Percentiles rank a stretch among this genome's conserved stretches.
Conservation (phyloP, 2,329 filamentous ascomycete species). For the Acephala macrosclerotiorum region DNA sequence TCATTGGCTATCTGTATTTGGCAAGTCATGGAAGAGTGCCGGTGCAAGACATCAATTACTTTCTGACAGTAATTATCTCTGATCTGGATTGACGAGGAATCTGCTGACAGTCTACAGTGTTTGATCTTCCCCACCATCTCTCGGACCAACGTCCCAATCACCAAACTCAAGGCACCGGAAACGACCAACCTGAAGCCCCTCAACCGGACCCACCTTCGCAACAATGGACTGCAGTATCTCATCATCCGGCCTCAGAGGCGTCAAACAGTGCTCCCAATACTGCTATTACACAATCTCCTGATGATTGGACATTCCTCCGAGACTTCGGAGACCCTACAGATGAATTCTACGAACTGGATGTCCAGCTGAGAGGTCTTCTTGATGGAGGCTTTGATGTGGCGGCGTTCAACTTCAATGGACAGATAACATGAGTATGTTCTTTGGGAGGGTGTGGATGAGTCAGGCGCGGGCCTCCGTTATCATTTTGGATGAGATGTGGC, state of each 20-base stretch:
- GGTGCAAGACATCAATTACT: constrained; percentile 41
- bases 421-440: constrained; percentile 29
- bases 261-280: background rate
- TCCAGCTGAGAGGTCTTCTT: constrained; percentile 39
- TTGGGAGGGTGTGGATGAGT: too few relatives aligned
- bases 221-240: background rate
- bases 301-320: constrained; percentile 41
- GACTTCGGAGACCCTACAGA: constrained; percentile 42
- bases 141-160: constrained; percentile 20
- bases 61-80: constrained; percentile 36
- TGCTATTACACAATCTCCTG: constrained; percentile 10
- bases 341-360: constrained; percentile 42
- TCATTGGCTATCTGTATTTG: constrained; percentile 42
- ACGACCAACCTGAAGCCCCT: background rate
- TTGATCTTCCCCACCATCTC: constrained; percentile 30
- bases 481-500: too few relatives aligned
- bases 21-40: constrained; percentile 43
- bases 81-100: background rate
- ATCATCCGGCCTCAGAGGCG: background rate
- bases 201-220: background rate
- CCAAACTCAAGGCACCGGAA: constrained; percentile 2
- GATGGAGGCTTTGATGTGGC: constrained; percentile 28
- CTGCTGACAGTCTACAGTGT: constrained; percentile 25
- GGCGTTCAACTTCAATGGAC: constrained; percentile 47
- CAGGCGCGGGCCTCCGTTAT: background rate